Evolutionary conservation across 345 rosid genomes (phyloP), one percentile per base, ranked within the genome.

Genomic region (Anacardium occidentale): DNA sequence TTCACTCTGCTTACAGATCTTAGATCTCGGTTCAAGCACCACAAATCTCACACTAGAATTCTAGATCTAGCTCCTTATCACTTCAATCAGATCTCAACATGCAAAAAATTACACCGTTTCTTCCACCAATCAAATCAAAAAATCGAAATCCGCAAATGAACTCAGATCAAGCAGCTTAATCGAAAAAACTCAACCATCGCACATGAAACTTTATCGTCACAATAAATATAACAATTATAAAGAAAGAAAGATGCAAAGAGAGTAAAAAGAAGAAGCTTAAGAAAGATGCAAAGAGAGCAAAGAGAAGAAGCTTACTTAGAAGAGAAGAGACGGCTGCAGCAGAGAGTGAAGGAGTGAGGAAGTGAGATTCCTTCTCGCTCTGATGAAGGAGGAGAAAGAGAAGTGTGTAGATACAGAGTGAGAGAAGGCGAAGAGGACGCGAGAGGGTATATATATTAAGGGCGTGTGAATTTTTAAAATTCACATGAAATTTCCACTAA

Each of bases 401-500:
- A 17, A 64, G 75, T 51, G 64, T 53, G 73, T 64, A 61, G 76
- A 34, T 3, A 34, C 7, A 34, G 40, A 60, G 22, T 34, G 72
- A 72, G 54, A 17, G 71, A 71, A 32, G 66, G 11, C 0, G 37
- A 56, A 48, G 61, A 26, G 34, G 15, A 47, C 29, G 50, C 22
- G 26, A 24, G n/a, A 17, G 58, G 45, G 75, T 55, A 54, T 75
- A 74, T 76, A 76, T 76, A 68, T 26, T 26, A 20, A 6, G 26
- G 18, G 5, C 15, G 64, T 29, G 2, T 29, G 70, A 55, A 17
- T 32, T 67, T 76, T 77, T 74, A 54, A 73, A 84, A 72, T 76
- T 72, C 72, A 66, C 74, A 72, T 84, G 84, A 82, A 80, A 80
- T 82, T 67, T 57, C 9, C 62, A 69, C 52, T 53, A 75, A 82